Percentiles rank a stretch among this genome's conserved stretches.
Evolutionary conservation across 352 stramenopile species (phyloP).

Genomic region (Peronospora farinosa): DNA sequence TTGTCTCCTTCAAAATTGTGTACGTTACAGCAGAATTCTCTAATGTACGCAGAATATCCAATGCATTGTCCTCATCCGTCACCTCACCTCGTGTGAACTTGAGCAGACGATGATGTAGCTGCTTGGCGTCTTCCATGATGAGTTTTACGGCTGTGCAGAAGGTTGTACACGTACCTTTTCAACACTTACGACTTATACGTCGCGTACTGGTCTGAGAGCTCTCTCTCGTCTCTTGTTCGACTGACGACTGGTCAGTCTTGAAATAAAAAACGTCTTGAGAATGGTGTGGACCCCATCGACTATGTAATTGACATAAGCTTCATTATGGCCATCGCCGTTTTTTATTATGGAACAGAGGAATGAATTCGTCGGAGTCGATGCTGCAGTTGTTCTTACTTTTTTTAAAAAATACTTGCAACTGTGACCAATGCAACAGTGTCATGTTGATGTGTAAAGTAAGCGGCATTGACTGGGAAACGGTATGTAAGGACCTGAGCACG

Average conservation of each 20-base stretch:
- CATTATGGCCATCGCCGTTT: too few relatives aligned
- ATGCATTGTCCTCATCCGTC: slow-evolving; percentile 46
- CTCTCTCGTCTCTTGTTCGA: slow-evolving; percentile 2
- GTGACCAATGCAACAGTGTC: too few relatives aligned
- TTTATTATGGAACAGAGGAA: too few relatives aligned
- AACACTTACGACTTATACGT: slow-evolving; percentile 10
- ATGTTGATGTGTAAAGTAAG: too few relatives aligned
- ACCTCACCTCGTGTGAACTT: slow-evolving; percentile 66
- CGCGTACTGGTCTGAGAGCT: slow-evolving; percentile 5
- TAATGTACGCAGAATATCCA: slow-evolving; percentile 60
- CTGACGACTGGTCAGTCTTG: slow-evolving; percentile 15
- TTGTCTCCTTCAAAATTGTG: slow-evolving; percentile 75
- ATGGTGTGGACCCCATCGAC: slow-evolving; percentile 9
- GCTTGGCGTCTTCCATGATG: slow-evolving; percentile 59
- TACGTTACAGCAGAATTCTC: slow-evolving; percentile 57
- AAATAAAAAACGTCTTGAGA: slow-evolving; percentile 4
- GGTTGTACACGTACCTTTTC: background rate
- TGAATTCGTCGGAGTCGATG: too few relatives aligned
- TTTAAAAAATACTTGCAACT: too few relatives aligned
- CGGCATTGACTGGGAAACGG: too few relatives aligned
- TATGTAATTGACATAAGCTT: slow-evolving; percentile 12
- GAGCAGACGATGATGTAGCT: slow-evolving; percentile 59
- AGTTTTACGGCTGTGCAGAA: slow-evolving; percentile 2
- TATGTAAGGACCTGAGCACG: too few relatives aligned
- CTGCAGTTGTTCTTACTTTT: too few relatives aligned